Base-by-base conservation (phyloP, 257 asterid species). In the Petunia axillaris region DNA sequence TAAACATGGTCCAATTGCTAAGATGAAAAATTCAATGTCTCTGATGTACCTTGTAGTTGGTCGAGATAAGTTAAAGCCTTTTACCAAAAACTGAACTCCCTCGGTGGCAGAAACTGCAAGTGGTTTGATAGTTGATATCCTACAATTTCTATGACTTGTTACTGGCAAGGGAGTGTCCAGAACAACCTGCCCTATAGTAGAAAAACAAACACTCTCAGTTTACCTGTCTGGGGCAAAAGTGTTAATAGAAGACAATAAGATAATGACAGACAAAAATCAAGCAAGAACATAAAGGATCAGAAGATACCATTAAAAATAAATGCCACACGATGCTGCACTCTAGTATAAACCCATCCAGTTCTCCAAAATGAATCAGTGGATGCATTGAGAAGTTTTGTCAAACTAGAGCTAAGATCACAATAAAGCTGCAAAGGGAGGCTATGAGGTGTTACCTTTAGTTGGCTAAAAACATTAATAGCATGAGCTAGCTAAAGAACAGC, bases 271-370 rank as follows among this genome's bases (percentile, higher is more conserved):
- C 52, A 53, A 25, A 15, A 63, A 43, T 64, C 75, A 46, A 83
- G 66, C 64, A 75, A 71, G 71, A 39, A 44, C 36, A 79, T 57
- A 65, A 64, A 83, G 68, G 71, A 81, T 11, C 44, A 41, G 52
- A 64, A 74, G 64, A 79, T 85, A 93, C 99, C 99, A 89, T 94
- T 89, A 79, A 87, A 90, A 54, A 91, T 83, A 85, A 96, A 91
- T 71, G 95, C 87, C 81, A 89, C 87, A 66, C 83, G 93, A 77
- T 92, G 90, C 79, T 76, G 88, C 83, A 90, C 87, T 81, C 95
- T 91, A 82, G 97, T 83, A 84, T 91, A 94, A 82, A 96, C 89
- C 98, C 98, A 92, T 67, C 97, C 99, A 9, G 89, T 84, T 84
- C 83, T 89, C 98, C 99, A 94, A 83, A 94, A 91, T 67, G 97